Evolutionary conservation across 192 early-diverging fungal genomes (phyloP).

Genomic region (Thamnidium elegans): DNA sequence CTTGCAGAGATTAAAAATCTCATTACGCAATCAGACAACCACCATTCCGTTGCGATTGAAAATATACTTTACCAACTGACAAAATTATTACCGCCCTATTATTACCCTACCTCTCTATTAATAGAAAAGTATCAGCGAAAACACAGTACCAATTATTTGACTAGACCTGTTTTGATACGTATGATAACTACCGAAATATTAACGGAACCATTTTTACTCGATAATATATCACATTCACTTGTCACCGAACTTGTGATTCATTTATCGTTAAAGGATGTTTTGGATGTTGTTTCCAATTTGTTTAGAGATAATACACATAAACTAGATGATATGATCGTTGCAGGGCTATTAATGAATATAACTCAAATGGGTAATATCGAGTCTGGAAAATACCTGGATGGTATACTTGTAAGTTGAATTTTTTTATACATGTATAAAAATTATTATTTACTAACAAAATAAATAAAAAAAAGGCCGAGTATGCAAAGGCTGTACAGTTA

Average conservation of each 20-base stretch:
- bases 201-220: conserved; percentile 3
- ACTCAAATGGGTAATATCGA: conserved; percentile 27
- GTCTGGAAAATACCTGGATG: conserved; percentile 21
- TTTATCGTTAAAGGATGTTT: not conserved
- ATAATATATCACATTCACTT: not conserved
- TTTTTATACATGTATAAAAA: too few relatives aligned
- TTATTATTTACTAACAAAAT: too few relatives aligned
- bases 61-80: too few relatives aligned
- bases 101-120: too few relatives aligned
- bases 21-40: too few relatives aligned
- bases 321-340: conserved; percentile 10
- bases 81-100: too few relatives aligned
- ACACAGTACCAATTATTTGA: too few relatives aligned
- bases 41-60: too few relatives aligned
- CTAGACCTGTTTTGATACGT: too few relatives aligned
- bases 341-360: conserved; percentile 46
- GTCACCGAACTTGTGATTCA: not conserved
- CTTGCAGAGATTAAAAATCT: too few relatives aligned
- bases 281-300: not conserved
- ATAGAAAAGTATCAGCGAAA: too few relatives aligned
- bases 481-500: not conserved
- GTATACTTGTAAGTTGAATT: conserved; percentile 21
- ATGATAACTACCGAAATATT: not conserved
- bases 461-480: not conserved
- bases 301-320: not conserved